Base-by-base conservation (phyloP, 1,284 basidiomycete species). In the Ceratobasidium sp. region DNA sequence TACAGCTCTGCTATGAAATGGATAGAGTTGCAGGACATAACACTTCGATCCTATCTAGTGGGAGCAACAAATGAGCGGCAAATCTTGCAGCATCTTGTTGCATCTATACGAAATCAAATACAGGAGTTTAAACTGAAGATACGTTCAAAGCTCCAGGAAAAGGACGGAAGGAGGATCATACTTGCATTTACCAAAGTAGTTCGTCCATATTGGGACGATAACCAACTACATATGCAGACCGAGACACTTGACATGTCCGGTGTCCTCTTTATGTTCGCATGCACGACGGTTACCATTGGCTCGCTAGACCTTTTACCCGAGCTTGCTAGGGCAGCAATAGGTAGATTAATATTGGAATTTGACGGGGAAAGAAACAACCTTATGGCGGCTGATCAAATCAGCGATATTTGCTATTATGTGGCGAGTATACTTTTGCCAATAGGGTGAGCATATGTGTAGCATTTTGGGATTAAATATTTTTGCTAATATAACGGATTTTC, bases 11-110 rank as follows among this genome's bases (percentile, higher is more conserved):
- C n/a, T 49, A 37, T 39, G 26, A 31, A n/a, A 8, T 74, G 60
- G 71, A 10, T 13, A 17, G 10, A 23, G 15, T 15, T 74, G 20
- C 71, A 63, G 23, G 71, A 74, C 8, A 6, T 74, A 6, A 33
- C 53, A 5, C 33, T 74, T 8, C 58, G 71, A 11, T 64, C 37
- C 58, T 74, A 74, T 20, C 23, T 74, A n/a, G 71, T 47, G 3
- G 60, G 35, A 26, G 28, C 45, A 26, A 39, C 5, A 1, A 3
- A 13, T 3, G 71, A 74, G 26, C 71, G 71, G 2, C n/a, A 20
- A 6, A 63, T 39, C 1, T n/a, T 74, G 2, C 58, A 60, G 2
- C 71, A 74, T 11, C 42, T 74, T 3, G 33, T 28, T 20, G 17
- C 15, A n/a, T n/a, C 17, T 74, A 13, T 2, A 15, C 13, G 23